Base-by-base conservation (phyloP, 179 eudicot species). In the Kewa caespitosa region DNA sequence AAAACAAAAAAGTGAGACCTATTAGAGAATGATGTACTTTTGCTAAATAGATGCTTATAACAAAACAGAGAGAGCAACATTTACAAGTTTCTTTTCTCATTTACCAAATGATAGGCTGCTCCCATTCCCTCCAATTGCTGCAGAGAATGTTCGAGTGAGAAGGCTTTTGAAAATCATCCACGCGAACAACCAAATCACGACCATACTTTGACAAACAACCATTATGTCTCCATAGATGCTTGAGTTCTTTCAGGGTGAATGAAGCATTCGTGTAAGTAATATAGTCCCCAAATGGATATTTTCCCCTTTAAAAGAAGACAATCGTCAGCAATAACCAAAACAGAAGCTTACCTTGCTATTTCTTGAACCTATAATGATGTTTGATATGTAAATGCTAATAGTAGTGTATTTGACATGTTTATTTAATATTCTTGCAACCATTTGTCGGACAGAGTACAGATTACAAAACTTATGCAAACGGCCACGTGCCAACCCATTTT, bases 151-250 rank as follows among this genome's bases (percentile, higher is more conserved):
- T 76, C 13, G 99, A 90, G 46, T 74, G 81, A 28, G 87, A 38
- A 69, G 98, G 98, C 86, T 95, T 95, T 83, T 84, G 92, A 76
- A 95, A 95, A 84, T 95, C 97, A 83, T 95, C 99, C 68, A 85
- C 76, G 31, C 98, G 89, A 65, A 87, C 91, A 55, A 81, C 84
- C 74, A 95, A 86, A 79, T 87, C 90, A 80, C 92, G 90, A 69
- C 90, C 88, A 84, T 90, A 93, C 79, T 84, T 89, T 36, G 88
- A 83, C 73, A 87, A 25, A 82, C 99, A 95, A 52, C 80, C 86
- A 67, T 95, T 86, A 66, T 79, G 79, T 79, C 87, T 86, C 99
- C 98, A 93, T 37, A 93, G 81, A 84, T 87, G 98, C 79, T 93
- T 93, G 72, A 93, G 88, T 85, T 93, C 98, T 65, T 83, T 86